phyloP scores from a whole-genome alignment of 371 early-diverging fungal species.

The Fennellomyces sp. region DNA sequence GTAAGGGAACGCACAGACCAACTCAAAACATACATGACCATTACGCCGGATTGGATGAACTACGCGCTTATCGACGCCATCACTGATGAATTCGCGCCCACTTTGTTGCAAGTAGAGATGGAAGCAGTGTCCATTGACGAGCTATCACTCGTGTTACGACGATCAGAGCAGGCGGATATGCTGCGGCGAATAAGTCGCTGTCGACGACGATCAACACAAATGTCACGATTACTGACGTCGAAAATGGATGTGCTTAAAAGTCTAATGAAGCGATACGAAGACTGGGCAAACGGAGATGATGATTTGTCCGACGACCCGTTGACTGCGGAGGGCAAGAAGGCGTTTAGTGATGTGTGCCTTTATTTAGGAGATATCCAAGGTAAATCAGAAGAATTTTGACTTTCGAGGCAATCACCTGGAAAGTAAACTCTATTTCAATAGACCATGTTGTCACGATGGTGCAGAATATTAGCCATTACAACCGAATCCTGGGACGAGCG shows the following conservation, averaged over 20 bases:
- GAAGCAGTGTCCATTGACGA: conserved; percentile 91
- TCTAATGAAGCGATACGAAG: conserved; percentile 78
- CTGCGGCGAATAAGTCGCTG: conserved; percentile 82
- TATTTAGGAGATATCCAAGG: conserved; percentile 93
- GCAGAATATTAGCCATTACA: conserved; percentile 75
- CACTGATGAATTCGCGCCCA: conserved; percentile 79
- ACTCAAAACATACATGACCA: conserved; percentile 36
- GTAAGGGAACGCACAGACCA: conserved; percentile 42
- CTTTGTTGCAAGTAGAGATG: conserved; percentile 73
- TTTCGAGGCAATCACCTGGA: background rate
- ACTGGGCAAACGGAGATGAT: conserved; percentile 26
- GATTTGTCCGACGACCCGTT: conserved; percentile 2
- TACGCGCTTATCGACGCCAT: conserved; percentile 87
- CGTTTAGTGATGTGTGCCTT: conserved; percentile 54
- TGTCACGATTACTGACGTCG: conserved; percentile 70
- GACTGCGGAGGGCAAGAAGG: conserved; percentile 14
- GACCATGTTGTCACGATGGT: conserved; percentile 81
- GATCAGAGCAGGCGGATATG: conserved; percentile 86
- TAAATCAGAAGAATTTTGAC: conserved; percentile 13
- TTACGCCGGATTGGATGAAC: conserved; percentile 74
- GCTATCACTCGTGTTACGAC: conserved; percentile 72
- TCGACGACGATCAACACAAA: conserved; percentile 76
- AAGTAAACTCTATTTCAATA: conserved; percentile 24
- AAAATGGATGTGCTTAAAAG: conserved; percentile 84
- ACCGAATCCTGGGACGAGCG: conserved; percentile 75